A percentile compares a stretch with the other conserved stretches of the same genome.
These are phyloP conservation scores for Alternaria brassicae DNA, from an alignment of 2,329 filamentous ascomycete genomes.

Conservation along the genomic window DNA sequence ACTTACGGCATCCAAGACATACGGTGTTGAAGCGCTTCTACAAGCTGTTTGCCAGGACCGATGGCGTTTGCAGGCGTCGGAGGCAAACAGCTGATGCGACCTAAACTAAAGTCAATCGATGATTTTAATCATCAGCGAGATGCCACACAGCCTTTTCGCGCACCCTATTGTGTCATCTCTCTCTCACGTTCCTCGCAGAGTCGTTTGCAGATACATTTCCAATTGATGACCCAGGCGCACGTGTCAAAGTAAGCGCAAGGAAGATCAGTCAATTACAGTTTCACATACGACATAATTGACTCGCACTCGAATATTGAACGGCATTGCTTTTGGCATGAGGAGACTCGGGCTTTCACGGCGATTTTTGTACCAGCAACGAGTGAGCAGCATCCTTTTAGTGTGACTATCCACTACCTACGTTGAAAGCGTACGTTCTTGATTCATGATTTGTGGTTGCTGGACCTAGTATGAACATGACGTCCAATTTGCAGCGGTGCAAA, in stretches of 20 bases:
- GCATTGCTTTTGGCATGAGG: background rate
- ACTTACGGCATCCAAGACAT: background rate
- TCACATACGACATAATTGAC: background rate
- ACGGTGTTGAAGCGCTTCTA: background rate
- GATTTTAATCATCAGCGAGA: background rate
- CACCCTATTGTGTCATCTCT: background rate
- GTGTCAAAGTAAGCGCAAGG: background rate
- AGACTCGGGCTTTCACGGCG: background rate
- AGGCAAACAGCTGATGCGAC: background rate
- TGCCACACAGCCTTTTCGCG: background rate
- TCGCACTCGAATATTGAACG: background rate
- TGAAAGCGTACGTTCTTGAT: background rate
- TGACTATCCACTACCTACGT: background rate
- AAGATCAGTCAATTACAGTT: fast-evolving
- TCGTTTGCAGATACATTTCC: background rate
- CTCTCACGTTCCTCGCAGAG: background rate
- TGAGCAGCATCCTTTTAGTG: background rate
- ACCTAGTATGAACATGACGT: background rate
- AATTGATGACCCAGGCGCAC: background rate
- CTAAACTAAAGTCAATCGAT: no score
- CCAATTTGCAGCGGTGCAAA: background rate
- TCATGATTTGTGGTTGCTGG: background rate
- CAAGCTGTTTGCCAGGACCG: background rate
- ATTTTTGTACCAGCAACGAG: background rate
- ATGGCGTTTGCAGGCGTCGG: background rate